phyloP scores from a whole-genome alignment of 2,329 filamentous ascomycete species.

The Domatiomyces catenatus region DNA sequence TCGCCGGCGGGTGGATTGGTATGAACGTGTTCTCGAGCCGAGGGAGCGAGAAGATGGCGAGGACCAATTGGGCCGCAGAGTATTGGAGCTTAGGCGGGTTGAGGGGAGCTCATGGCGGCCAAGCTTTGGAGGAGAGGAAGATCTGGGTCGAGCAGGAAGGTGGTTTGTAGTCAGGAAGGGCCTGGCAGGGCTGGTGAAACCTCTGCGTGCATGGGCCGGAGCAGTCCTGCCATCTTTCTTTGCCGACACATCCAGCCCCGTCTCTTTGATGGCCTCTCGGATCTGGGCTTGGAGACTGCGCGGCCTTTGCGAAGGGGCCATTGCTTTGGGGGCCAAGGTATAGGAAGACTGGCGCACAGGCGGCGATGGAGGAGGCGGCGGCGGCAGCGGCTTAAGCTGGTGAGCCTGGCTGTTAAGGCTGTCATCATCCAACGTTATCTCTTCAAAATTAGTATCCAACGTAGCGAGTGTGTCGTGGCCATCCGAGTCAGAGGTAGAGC shows the following conservation, averaged over 20 bases:
- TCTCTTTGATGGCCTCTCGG: slow-evolving; percentile 2
- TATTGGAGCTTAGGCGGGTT: slow-evolving; percentile 4
- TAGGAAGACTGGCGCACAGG: neutral
- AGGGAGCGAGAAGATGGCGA: slow-evolving; percentile 9
- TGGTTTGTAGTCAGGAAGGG: slow-evolving; percentile 1
- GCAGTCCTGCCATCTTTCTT: neutral
- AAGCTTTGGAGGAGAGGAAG: slow-evolving; percentile 10
- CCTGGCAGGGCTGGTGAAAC: slow-evolving; percentile 8
- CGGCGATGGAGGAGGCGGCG: neutral
- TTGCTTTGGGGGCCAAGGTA: neutral
- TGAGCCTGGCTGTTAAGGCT: slow-evolving; percentile 20
- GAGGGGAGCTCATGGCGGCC: slow-evolving; percentile 5
- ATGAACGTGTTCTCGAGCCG: slow-evolving; percentile 23
- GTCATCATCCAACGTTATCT: slow-evolving; percentile 73
- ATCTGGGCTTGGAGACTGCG: slow-evolving; percentile 6
- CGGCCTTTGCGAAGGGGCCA: slow-evolving; percentile 1
- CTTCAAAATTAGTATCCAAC: slow-evolving; percentile 76
- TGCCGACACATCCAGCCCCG: slow-evolving; percentile 1
- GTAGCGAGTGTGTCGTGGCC: slow-evolving; percentile 44
- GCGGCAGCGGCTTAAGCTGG: slow-evolving; percentile 9
- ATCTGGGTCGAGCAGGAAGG: slow-evolving; percentile 7
- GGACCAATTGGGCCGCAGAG: slow-evolving; percentile 9
- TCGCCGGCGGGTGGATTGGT: slow-evolving; percentile 30
- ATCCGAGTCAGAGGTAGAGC: slow-evolving; percentile 53
- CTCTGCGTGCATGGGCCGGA: neutral